Evolutionary conservation across 2,329 filamentous ascomycete genomes (phyloP).

Genomic region (Myotisia sp.): DNA sequence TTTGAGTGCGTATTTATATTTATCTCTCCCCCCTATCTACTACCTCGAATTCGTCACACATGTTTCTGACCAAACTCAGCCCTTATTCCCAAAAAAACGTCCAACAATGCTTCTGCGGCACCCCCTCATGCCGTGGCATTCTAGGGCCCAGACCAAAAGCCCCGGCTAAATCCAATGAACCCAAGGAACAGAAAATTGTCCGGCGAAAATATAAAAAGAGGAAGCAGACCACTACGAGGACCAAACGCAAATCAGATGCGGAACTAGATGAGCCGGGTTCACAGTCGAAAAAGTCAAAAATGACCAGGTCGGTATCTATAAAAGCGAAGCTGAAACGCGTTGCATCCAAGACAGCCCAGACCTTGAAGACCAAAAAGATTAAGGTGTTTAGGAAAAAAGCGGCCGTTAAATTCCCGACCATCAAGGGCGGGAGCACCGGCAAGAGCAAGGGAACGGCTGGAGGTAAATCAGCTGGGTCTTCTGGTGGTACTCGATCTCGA

Average conservation of each 20-base stretch:
- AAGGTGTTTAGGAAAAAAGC: constrained; percentile 1
- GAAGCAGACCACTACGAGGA: constrained; percentile 13
- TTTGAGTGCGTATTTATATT: constrained; percentile 56
- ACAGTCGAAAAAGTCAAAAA: constrained; percentile 20
- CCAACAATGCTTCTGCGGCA: constrained; percentile 49
- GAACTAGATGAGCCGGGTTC: constrained; percentile 17
- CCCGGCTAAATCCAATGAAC: constrained; percentile 22
- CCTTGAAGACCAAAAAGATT: constrained; percentile 1
- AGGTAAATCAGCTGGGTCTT: no score
- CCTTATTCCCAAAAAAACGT: constrained; percentile 49
- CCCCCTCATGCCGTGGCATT: constrained; percentile 46
- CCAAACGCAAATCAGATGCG: constrained; percentile 22
- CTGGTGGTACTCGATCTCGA: no score
- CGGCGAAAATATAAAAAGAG: constrained; percentile 12
- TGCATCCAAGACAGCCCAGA: constrained; percentile 14
- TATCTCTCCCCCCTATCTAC: constrained; percentile 6
- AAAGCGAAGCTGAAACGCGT: constrained; percentile 23
- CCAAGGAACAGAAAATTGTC: no score
- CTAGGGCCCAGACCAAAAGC: constrained; percentile 44
- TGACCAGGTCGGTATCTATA: constrained; percentile 14
- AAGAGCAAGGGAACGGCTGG: not conserved
- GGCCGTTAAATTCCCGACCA: constrained; percentile 1
- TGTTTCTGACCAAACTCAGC: constrained; percentile 17
- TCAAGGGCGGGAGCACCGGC: not conserved
- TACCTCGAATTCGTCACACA: not conserved